A percentile compares a stretch with the other conserved stretches of the same genome.
phyloP scores from a whole-genome alignment of 805 yeast genomes.

The Hagleromyces aurorensis region DNA sequence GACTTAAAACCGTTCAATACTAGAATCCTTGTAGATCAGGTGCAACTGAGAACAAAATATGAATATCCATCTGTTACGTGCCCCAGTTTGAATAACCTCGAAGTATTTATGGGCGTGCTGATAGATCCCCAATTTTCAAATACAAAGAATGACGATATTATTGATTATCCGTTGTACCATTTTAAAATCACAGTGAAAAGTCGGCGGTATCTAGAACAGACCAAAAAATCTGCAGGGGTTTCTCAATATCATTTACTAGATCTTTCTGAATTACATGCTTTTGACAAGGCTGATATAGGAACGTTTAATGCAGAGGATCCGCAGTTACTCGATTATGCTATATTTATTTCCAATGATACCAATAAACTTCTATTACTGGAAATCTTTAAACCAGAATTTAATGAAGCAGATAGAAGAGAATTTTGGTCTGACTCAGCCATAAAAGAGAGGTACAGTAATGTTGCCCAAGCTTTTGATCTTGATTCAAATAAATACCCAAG shows the following conservation, averaged over 20 bases:
- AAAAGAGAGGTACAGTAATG: conserved; percentile 40
- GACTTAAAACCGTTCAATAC: conserved; percentile 16
- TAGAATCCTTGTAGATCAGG: conserved; percentile 26
- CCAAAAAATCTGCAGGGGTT: conserved; percentile 26
- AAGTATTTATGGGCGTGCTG: conserved; percentile 27
- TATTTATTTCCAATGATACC: conserved; percentile 39
- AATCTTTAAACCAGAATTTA: conserved; percentile 45
- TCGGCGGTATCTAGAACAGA: conserved; percentile 19
- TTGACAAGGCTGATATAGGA: conserved; percentile 26
- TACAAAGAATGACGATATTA: conserved; percentile 10
- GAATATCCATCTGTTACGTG: conserved; percentile 25
- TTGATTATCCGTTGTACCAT: conserved; percentile 26
- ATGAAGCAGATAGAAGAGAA: conserved; percentile 35
- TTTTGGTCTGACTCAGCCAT: conserved; percentile 45
- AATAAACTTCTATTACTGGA: conserved; percentile 45
- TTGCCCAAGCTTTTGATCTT: conserved; percentile 22
- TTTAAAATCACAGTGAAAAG: conserved; percentile 32
- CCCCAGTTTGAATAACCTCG: conserved; percentile 23
- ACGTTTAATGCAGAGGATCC: conserved; percentile 26
- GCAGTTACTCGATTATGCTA: conserved; percentile 37
- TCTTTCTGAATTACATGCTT: conserved; percentile 23
- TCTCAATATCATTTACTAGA: conserved; percentile 29
- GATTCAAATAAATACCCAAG: conserved; percentile 36
- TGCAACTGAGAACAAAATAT: conserved; percentile 22
- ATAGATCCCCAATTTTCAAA: conserved; percentile 11